Conservation (phyloP, 2,329 filamentous ascomycete species). For the Fusarium torreyae region DNA sequence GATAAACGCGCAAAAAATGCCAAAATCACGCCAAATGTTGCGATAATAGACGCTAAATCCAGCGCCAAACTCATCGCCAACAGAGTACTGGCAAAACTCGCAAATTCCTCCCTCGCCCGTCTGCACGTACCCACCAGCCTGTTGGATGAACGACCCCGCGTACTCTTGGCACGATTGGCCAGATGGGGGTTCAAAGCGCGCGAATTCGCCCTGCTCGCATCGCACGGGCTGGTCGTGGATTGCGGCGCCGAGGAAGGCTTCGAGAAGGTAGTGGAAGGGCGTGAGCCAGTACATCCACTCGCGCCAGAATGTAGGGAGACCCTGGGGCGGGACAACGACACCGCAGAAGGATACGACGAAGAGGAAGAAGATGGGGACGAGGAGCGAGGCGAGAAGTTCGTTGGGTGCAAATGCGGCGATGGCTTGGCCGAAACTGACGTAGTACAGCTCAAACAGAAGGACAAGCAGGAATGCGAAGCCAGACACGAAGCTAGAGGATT, state of each 20-base stretch:
- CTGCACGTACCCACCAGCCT: conserved; percentile 73
- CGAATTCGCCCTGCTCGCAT: conserved; percentile 71
- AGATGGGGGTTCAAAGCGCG: conserved; percentile 71
- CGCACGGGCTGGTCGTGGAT: conserved; percentile 68
- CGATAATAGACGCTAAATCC: conserved; percentile 73
- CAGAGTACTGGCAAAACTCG: conserved; percentile 74
- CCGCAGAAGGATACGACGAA: conserved; percentile 81
- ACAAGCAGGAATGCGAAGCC: conserved; percentile 76
- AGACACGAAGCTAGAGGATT: conserved; percentile 67
- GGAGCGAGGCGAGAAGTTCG: conserved; percentile 74
- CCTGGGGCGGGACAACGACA: conserved; percentile 74
- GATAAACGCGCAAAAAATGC: conserved; percentile 75
- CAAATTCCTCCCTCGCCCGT: conserved; percentile 70
- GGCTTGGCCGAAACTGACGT: conserved; percentile 75
- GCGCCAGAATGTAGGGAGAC: conserved; percentile 75
- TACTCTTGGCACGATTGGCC: conserved; percentile 74
- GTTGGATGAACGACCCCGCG: conserved; percentile 64
- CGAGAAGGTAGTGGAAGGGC: conserved; percentile 77
- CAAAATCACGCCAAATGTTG: conserved; percentile 76
- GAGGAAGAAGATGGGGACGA: conserved; percentile 79
- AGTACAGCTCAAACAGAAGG: conserved; percentile 77
- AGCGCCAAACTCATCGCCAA: conserved; percentile 72
- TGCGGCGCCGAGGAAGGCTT: conserved; percentile 71
- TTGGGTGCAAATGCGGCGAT: conserved; percentile 78
- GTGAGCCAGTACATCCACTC: conserved; percentile 77